Evolutionary conservation across 2,329 filamentous ascomycete species (phyloP).

Genomic region (Teratosphaeria destructans): DNA sequence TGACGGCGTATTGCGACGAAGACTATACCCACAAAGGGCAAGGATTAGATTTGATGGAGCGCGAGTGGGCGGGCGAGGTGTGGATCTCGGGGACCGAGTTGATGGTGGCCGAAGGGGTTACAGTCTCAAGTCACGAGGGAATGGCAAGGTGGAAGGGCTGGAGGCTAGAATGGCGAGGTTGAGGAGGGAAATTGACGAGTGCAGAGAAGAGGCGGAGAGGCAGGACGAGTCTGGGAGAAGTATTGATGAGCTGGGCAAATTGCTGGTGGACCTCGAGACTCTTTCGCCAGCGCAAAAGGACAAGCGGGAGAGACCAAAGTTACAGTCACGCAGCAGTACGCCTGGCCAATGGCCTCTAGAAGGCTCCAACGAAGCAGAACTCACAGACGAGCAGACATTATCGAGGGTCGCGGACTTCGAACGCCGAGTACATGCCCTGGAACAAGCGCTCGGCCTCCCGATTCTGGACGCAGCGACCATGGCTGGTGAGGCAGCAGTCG

Average conservation of each 20-base stretch:
- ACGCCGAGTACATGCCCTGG: slow-evolving; percentile 63
- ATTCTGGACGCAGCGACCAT: slow-evolving; percentile 53
- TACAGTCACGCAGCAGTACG: neutral
- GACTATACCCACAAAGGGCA: slow-evolving; percentile 67
- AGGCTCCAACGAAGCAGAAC: neutral
- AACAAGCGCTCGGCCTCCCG: slow-evolving; percentile 70
- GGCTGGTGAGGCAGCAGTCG: slow-evolving; percentile 32
- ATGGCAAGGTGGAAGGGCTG: slow-evolving; percentile 56
- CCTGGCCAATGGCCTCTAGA: neutral
- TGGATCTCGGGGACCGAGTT: slow-evolving; percentile 85
- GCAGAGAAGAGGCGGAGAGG: slow-evolving; percentile 30
- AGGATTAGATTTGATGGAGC: slow-evolving; percentile 68
- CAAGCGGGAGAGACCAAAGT: neutral
- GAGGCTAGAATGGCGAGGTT: slow-evolving; percentile 72
- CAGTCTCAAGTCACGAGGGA: slow-evolving; percentile 36
- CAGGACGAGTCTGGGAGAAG: slow-evolving; percentile 45
- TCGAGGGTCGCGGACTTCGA: slow-evolving; percentile 83
- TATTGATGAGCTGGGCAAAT: slow-evolving; percentile 57
- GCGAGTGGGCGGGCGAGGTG: slow-evolving; percentile 62
- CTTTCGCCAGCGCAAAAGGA: slow-evolving; percentile 12
- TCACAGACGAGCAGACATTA: slow-evolving; percentile 47
- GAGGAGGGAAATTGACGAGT: slow-evolving; percentile 66
- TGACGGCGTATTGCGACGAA: slow-evolving; percentile 60
- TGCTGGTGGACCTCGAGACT: slow-evolving; percentile 54
- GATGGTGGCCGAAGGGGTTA: slow-evolving; percentile 76